Evolutionary conservation across 2,329 filamentous ascomycete genomes (phyloP), one percentile per base, ranked within the genome.

Genomic region (Orbilia oligospora): DNA sequence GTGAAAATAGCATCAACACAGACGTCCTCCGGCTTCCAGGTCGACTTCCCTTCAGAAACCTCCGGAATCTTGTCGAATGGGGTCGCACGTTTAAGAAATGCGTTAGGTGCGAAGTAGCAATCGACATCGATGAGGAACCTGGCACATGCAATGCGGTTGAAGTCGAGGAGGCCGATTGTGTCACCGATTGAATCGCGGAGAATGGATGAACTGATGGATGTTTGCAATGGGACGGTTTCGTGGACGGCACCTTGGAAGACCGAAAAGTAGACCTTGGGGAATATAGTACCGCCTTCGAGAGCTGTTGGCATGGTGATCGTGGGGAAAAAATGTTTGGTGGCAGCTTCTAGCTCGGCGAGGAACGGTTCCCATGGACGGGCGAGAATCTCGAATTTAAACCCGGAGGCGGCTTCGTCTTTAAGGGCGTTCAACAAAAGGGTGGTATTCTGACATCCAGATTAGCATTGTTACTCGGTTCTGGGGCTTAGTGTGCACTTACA

Each of bases 1-100:
- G 94, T 97, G 84, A 99, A 99, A 72, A 98, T 93, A 4, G 95
- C 94, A 84, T 99, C 96, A n/a, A 99, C 93, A 2, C 92, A 93
- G 75, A 98, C 92, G 85, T 99, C 96, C 85, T 99, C 96, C 0
- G 96, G 94, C 85, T 99, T 99, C 95, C 96, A 99, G 0, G 93
- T 94, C 14, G 92, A 90, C 80, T 88, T 88, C 68, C 89, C 88
- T 0, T 86, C 86, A 38, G 90, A 89, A 18, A 91, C 87, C 55
- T 91, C 91, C 0, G 87, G 83, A 61, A 99, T 89, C 83, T 94
- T 92, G 84, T 99, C 96, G 82, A 97, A 97, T 0, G 94, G 91
- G 0, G 93, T 97, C 0, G 93, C 94, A 73, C 96, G 91, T 86
- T 97, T 97, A 72, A 97, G 91, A 84, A 99, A 99, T 0, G 93